A percentile compares a stretch with the other conserved stretches of the same genome.
Evolutionary conservation across 768 basidiomycete genomes (phyloP).

Genomic region (Peribolospora baueri): DNA sequence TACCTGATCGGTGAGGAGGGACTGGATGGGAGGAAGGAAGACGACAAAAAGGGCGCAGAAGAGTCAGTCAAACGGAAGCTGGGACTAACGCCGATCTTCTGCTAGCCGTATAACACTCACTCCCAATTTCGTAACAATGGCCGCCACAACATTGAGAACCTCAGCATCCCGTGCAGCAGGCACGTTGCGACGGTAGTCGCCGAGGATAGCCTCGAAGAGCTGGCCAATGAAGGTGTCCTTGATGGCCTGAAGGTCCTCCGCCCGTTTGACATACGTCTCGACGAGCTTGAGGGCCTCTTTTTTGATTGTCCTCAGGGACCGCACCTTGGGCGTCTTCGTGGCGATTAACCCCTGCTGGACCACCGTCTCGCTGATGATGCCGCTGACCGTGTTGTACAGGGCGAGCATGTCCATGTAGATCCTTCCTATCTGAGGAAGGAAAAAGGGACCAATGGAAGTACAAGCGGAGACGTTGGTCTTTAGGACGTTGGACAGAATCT

Average conservation of each 20-base stretch:
- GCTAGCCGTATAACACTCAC: slow-evolving; percentile 27
- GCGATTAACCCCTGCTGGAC: slow-evolving; percentile 68
- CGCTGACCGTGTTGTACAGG: slow-evolving; percentile 86
- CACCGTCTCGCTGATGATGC: slow-evolving; percentile 82
- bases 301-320: slow-evolving; percentile 83
- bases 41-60: background rate
- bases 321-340: slow-evolving; percentile 88
- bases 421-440: slow-evolving; percentile 83
- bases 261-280: slow-evolving; percentile 83
- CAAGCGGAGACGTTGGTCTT: slow-evolving; percentile 98
- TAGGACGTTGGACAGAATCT: slow-evolving; percentile 82
- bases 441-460: slow-evolving; percentile 88
- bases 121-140: slow-evolving; percentile 65
- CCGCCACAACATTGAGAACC: slow-evolving; percentile 89
- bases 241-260: slow-evolving; percentile 74
- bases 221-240: slow-evolving; percentile 79
- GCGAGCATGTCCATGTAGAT: slow-evolving; percentile 97
- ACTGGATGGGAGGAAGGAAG: slow-evolving; percentile 23
- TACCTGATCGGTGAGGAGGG: slow-evolving; percentile 71
- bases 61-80: background rate
- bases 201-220: slow-evolving; percentile 85
- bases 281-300: slow-evolving; percentile 93
- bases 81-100: too few relatives aligned
- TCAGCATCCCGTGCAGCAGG: slow-evolving; percentile 85
- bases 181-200: slow-evolving; percentile 85